A percentile compares a stretch with the other conserved stretches of the same genome.
Evolutionary conservation across 2,329 filamentous ascomycete species (phyloP).

Genomic region (Amesomyces nigricolor): DNA sequence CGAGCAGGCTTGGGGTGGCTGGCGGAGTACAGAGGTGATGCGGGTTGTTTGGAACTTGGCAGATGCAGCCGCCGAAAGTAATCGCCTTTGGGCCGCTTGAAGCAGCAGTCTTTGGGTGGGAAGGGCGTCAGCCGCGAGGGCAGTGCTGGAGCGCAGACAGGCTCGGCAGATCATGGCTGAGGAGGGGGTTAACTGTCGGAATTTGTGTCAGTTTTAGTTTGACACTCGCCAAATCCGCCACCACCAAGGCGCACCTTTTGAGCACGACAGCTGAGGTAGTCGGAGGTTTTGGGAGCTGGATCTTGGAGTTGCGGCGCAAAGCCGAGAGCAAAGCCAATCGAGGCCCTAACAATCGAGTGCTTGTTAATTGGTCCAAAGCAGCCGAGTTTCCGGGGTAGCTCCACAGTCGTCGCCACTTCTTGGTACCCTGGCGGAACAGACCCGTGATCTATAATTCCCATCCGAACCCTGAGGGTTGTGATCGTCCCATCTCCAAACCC

Average conservation of each 20-base stretch:
- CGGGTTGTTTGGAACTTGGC: background rate
- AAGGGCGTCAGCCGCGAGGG: slow-evolving; percentile 4
- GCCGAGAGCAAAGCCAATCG: background rate
- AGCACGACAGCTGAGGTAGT: no score
- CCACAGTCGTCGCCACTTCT: background rate
- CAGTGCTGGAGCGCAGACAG: slow-evolving; percentile 22
- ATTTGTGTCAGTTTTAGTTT: background rate
- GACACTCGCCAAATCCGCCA: background rate
- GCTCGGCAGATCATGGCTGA: slow-evolving; percentile 25
- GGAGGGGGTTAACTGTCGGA: no score
- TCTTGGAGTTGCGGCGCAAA: background rate
- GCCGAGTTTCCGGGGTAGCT: slow-evolving; percentile 5
- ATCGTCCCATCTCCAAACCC: no score
- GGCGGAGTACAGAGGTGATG: background rate
- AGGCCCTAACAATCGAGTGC: background rate
- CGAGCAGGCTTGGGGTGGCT: background rate
- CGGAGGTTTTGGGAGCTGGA: no score
- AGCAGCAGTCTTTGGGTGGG: slow-evolving; percentile 5
- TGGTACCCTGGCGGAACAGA: background rate
- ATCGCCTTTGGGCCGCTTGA: slow-evolving; percentile 4
- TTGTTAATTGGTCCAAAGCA: slow-evolving; percentile 2
- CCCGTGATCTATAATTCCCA: background rate
- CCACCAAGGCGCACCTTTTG: no score
- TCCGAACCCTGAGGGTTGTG: background rate
- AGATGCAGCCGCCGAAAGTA: slow-evolving; percentile 10